Percentiles rank a stretch among this genome's conserved stretches.
Conservation (phyloP, 2,329 filamentous ascomycete species). For the Trichoderma brevicompactum region DNA sequence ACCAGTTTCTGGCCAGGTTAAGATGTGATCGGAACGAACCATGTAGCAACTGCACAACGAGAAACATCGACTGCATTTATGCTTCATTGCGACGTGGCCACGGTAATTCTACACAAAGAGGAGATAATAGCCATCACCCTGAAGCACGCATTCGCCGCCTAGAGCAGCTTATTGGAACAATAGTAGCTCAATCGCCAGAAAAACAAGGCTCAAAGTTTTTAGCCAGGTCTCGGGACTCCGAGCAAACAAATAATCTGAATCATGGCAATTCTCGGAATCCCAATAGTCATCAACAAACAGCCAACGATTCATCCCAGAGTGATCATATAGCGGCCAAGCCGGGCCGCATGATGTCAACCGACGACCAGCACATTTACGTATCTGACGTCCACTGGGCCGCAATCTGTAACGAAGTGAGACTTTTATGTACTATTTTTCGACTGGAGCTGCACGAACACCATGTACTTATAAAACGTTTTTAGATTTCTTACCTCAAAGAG, state of each 20-base stretch:
- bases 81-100: not conserved
- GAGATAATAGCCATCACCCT: not conserved
- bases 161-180: not conserved
- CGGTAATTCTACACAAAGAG: not conserved
- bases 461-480: too few species aligned
- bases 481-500: too few species aligned
- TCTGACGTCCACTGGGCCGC: not conserved
- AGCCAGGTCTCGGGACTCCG: not conserved
- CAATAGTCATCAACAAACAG: not conserved
- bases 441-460: too few species aligned
- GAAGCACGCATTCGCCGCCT: not conserved
- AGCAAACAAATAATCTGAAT: not conserved
- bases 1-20: not conserved
- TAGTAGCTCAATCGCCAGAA: not conserved
- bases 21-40: not conserved
- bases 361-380: not conserved
- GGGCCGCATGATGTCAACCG: not conserved
- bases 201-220: not conserved
- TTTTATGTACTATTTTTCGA: not conserved
- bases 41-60: not conserved
- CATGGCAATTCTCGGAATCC: too few species aligned
- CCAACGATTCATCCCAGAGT: not conserved
- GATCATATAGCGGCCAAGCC: not conserved
- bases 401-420: not conserved
- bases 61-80: not conserved